These are phyloP conservation scores for Cyphellophora europaea DNA, from an alignment of 2,329 filamentous ascomycete species.

Conservation along the genomic window DNA sequence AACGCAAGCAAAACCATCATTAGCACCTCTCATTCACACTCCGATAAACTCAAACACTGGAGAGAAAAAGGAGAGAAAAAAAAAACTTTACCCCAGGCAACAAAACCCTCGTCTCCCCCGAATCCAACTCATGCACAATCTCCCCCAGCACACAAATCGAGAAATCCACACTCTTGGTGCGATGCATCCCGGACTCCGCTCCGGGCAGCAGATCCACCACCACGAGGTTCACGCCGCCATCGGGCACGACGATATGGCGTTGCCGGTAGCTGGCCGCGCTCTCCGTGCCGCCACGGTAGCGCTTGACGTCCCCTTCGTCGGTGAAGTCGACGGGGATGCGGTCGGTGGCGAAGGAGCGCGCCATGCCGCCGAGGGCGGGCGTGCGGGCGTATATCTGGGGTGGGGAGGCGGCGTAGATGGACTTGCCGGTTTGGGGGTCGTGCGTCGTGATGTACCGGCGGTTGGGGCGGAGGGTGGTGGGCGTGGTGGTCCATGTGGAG, in stretches of 20 bases:
- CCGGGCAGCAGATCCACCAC: conserved; percentile 13
- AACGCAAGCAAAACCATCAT: not conserved
- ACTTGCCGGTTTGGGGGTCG: conserved; percentile 10
- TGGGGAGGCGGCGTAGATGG: conserved; percentile 9
- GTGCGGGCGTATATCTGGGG: conserved; percentile 7
- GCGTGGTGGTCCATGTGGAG: too few species aligned
- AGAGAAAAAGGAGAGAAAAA: not conserved
- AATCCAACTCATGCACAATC: conserved; percentile 15
- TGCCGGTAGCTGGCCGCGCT: conserved; percentile 9
- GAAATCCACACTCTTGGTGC: conserved; percentile 14
- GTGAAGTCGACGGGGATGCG: conserved; percentile 9
- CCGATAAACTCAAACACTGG: not conserved
- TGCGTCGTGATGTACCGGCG: conserved; percentile 12
- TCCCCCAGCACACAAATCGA: conserved; percentile 12
- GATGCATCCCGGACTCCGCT: conserved; percentile 11
- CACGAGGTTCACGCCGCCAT: conserved; percentile 10
- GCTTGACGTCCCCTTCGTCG: conserved; percentile 13
- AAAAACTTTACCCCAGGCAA: conserved; percentile 10
- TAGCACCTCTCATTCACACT: too few species aligned
- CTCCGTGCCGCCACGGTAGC: conserved; percentile 10
- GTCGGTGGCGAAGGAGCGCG: conserved; percentile 13
- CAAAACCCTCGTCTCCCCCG: conserved; percentile 12
- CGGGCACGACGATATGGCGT: conserved; percentile 11
- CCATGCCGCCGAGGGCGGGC: conserved; percentile 6
- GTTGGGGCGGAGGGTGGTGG: conserved; percentile 4